Evolutionary conservation across 495 filamentous ascomycete genomes (phyloP), one percentile per base, ranked within the genome.

Genomic region (Glonium stellatum): DNA sequence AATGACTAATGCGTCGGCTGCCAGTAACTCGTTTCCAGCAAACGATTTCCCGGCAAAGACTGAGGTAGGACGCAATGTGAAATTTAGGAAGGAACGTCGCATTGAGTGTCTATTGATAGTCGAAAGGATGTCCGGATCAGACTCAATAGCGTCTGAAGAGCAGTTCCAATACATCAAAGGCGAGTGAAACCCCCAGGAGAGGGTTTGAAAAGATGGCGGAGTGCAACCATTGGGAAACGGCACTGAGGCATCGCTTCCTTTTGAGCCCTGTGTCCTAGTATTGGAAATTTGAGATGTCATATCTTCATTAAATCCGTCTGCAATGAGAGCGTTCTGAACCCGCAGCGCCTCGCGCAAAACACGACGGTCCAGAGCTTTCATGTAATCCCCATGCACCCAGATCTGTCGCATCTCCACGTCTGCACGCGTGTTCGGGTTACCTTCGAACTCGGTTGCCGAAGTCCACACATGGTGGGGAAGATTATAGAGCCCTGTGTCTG

Each of bases 391-490:
- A 55, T 79, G 74, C 4, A 80, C 70, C 78, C 78, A 80, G 4
- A 74, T 72, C 60, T 80, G 78, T 47, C 77, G 76, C 64, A 80
- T 72, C 54, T 75, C 78, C 15, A 80, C 74, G 57, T 80, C 78
- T 13, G 77, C 69, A 12, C 49, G 22, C 15, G 59, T 54, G 0
- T 67, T 60, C n/a, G 52, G 36, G 8, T 67, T 57, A 39, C 65
- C 73, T n/a, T 69, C 70, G 55, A 83, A 79, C 23, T 83, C 82
- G 50, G 80, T 80, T 5, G 85, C 85, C 39, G 84, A 83, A 22
- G 86, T 88, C 87, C 87, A 90, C 55, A 87, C 87, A 78, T 88
- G 84, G 67, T 87, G 82, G 18, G 87, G 86, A 13, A 88, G 77
- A 60, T 80, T 77, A 63, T 79, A 75, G 51, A 83, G 80, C 53